phyloP scores from a whole-genome alignment of 768 basidiomycete species.

The Tylopilus vinaceipallidus region DNA sequence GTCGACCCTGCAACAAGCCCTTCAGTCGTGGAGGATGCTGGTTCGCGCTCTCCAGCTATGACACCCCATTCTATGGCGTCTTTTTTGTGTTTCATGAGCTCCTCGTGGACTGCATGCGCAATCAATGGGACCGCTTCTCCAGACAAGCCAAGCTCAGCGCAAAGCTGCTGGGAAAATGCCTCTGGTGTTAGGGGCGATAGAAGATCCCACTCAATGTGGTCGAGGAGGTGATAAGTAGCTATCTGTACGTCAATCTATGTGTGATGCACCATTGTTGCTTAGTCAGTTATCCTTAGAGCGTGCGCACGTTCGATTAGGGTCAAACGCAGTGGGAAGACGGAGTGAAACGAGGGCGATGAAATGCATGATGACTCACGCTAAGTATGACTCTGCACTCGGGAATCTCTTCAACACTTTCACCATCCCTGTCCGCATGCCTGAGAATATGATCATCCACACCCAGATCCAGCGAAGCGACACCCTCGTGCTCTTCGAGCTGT shows the following conservation, averaged over 20 bases:
- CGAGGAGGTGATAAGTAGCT: slow-evolving; percentile 83
- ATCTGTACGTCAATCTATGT: slow-evolving; percentile 96
- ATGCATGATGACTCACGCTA: slow-evolving; percentile 49
- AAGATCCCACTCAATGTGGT: slow-evolving; percentile 99
- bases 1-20: slow-evolving; percentile 10
- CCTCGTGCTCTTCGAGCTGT: slow-evolving; percentile 89
- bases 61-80: slow-evolving; percentile 95
- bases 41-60: slow-evolving; percentile 55
- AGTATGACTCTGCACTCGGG: slow-evolving; percentile 81
- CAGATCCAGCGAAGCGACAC: slow-evolving; percentile 75
- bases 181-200: slow-evolving; percentile 89
- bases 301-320: slow-evolving; percentile 18
- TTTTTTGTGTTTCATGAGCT: slow-evolving; percentile 92
- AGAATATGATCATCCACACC: slow-evolving; percentile 37
- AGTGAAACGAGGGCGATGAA: slow-evolving; percentile 2
- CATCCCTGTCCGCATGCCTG: slow-evolving; percentile 13
- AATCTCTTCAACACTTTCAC: slow-evolving; percentile 59
- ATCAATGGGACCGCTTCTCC: slow-evolving; percentile 89
- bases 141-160: slow-evolving; percentile 80
- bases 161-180: slow-evolving; percentile 75
- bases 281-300: slow-evolving; percentile 11
- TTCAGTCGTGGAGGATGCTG: slow-evolving; percentile 16
- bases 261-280: neutral
- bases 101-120: slow-evolving; percentile 92
- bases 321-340: slow-evolving; percentile 12